Evolutionary conservation across 345 rosid species (phyloP).

Genomic region (Excoecaria cochinchinensis): DNA sequence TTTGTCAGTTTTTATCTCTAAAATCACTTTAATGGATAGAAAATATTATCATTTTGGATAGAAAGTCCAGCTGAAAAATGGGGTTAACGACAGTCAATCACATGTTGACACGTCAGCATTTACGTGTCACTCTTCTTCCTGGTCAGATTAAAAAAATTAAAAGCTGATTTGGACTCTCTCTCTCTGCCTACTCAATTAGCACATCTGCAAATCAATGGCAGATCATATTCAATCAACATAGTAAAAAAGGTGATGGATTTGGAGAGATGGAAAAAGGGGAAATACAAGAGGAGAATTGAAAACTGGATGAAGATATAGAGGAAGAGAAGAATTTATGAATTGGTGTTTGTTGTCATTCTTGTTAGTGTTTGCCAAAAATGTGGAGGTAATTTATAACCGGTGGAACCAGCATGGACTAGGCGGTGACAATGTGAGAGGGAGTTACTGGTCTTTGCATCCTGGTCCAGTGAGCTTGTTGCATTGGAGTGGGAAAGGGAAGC

Average conservation of each 20-base stretch:
- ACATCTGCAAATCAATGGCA: no score
- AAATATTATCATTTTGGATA: no score
- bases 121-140: no score
- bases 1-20: no score
- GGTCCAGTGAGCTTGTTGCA: slow-evolving; percentile 92
- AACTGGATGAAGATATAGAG: slow-evolving; percentile 87
- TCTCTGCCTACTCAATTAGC: no score
- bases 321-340: slow-evolving; percentile 66
- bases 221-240: no score
- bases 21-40: no score
- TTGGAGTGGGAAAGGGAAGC: slow-evolving; percentile 99
- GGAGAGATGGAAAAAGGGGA: slow-evolving; percentile 69
- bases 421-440: slow-evolving; percentile 84
- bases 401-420: slow-evolving; percentile 99
- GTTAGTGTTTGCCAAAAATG: slow-evolving; percentile 73
- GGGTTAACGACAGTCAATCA: no score
- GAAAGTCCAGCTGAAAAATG: no score
- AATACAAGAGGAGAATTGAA: slow-evolving; percentile 62
- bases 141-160: no score
- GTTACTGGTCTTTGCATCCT: slow-evolving; percentile 74
- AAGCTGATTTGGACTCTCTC: no score
- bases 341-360: slow-evolving; percentile 91
- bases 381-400: slow-evolving; percentile 71
- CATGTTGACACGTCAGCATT: no score
- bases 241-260: slow-evolving; percentile 97